A percentile compares a stretch with the other conserved stretches of the same genome.
phyloP scores from a whole-genome alignment of 2,329 filamentous ascomycete species.

The Penicillium olsonii region DNA sequence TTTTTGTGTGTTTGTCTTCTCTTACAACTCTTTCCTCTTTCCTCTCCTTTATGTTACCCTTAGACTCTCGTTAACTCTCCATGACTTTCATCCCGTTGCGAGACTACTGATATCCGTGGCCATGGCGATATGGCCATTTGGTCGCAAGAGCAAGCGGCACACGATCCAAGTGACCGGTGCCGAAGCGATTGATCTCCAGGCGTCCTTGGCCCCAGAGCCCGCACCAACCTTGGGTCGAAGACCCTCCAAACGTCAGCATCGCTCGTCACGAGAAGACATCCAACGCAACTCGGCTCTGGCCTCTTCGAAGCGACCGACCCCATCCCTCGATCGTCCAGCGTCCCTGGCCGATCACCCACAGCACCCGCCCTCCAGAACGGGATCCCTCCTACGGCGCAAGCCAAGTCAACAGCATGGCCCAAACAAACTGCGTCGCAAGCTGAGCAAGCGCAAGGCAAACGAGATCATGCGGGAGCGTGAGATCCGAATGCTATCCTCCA shows the following conservation, averaged over 20 bases:
- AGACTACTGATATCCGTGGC: slow-evolving; percentile 23
- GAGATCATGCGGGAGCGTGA: slow-evolving; percentile 82
- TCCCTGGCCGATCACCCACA: slow-evolving; percentile 25
- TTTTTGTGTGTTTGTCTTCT: slow-evolving; percentile 13
- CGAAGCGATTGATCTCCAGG: slow-evolving; percentile 41
- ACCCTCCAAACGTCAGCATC: slow-evolving; percentile 37
- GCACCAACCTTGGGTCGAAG: slow-evolving; percentile 32
- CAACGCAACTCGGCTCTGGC: slow-evolving; percentile 14
- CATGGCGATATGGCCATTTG: slow-evolving; percentile 85
- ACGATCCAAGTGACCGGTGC: slow-evolving; percentile 59
- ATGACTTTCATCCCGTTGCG: slow-evolving; percentile 30
- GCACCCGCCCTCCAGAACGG: slow-evolving; percentile 46
- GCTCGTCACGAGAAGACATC: slow-evolving; percentile 29
- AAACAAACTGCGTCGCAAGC: slow-evolving; percentile 64
- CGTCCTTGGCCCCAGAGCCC: slow-evolving; percentile 35
- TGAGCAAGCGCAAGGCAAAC: slow-evolving; percentile 74
- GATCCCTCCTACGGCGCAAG: slow-evolving; percentile 58
- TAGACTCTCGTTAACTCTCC: slow-evolving; percentile 14
- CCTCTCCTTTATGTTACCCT: slow-evolving; percentile 14
- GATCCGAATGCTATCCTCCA: slow-evolving; percentile 79
- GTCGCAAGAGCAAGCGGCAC: slow-evolving; percentile 70
- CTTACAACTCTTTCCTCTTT: slow-evolving; percentile 15
- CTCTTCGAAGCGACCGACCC: slow-evolving; percentile 17
- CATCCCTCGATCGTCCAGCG: slow-evolving; percentile 22
- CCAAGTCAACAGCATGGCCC: slow-evolving; percentile 57